Evolutionary conservation across 2,329 filamentous ascomycete species (phyloP).

Genomic region (Colletotrichum simmondsii): DNA sequence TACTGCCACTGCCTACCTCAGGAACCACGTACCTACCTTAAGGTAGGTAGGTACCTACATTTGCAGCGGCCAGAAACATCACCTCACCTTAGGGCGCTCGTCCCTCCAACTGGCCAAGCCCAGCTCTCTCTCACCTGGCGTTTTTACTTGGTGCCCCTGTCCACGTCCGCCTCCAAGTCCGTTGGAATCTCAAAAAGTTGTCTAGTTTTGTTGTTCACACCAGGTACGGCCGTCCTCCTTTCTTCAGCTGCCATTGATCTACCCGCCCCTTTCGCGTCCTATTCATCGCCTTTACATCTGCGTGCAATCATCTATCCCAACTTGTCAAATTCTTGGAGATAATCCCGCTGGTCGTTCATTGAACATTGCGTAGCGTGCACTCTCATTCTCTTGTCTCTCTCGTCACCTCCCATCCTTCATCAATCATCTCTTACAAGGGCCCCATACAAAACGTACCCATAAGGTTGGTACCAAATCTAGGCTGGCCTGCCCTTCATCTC

Average conservation of each 20-base stretch:
- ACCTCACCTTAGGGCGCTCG: constrained; percentile 1
- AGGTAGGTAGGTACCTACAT: not conserved
- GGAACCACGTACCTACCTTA: no score
- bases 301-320: constrained; percentile 22
- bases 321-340: constrained; percentile 21
- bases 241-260: constrained; percentile 17
- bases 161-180: not conserved
- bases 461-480: not conserved
- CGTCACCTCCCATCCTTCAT: not conserved
- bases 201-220: constrained; percentile 23
- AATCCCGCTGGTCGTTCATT: constrained; percentile 12
- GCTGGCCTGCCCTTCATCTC: constrained; percentile 7
- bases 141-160: constrained; percentile 32
- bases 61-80: not conserved
- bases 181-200: constrained; percentile 34
- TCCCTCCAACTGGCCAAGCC: not conserved
- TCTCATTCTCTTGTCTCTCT: not conserved
- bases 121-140: constrained; percentile 19
- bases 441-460: not conserved
- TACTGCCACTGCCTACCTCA: no score
- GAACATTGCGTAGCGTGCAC: not conserved
- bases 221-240: constrained; percentile 2
- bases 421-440: not conserved
- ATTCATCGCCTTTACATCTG: constrained; percentile 9
- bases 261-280: constrained; percentile 9